phyloP scores from a whole-genome alignment of 768 basidiomycete species.

The Tubosaeta brunneosetosa region DNA sequence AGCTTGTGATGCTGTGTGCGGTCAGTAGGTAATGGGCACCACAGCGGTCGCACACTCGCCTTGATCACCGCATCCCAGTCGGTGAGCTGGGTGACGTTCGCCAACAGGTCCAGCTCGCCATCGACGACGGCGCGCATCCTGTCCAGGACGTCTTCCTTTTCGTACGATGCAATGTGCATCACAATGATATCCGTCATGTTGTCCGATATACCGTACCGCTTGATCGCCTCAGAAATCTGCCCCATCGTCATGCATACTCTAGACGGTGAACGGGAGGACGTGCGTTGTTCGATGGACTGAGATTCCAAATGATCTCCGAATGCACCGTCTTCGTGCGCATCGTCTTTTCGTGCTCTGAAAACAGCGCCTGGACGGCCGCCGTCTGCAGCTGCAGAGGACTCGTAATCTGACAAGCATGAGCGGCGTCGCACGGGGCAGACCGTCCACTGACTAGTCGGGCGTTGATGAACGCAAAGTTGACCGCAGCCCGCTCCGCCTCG shows the following conservation, averaged over 20 bases:
- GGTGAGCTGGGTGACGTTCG: slow-evolving; percentile 42
- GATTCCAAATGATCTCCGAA: slow-evolving; percentile 83
- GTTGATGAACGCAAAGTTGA: slow-evolving; percentile 91
- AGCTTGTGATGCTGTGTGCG: slow-evolving; percentile 65
- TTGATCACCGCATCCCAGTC: slow-evolving; percentile 76
- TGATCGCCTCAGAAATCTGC: slow-evolving; percentile 85
- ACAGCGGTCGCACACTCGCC: slow-evolving; percentile 39
- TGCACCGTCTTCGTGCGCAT: slow-evolving; percentile 85
- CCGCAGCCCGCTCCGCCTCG: slow-evolving; percentile 62
- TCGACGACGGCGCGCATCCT: slow-evolving; percentile 55
- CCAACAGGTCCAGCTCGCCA: slow-evolving; percentile 51
- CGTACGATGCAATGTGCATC: slow-evolving; percentile 54
- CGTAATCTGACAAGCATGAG: slow-evolving; percentile 57
- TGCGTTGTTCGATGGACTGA: slow-evolving; percentile 88
- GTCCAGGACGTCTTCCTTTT: slow-evolving; percentile 39
- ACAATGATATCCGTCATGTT: slow-evolving; percentile 62
- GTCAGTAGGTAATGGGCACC: background rate
- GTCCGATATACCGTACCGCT: slow-evolving; percentile 79
- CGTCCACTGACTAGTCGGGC: slow-evolving; percentile 63
- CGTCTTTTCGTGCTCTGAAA: slow-evolving; percentile 53
- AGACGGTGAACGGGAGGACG: slow-evolving; percentile 11
- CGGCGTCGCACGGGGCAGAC: slow-evolving; percentile 1
- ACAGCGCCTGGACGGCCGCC: slow-evolving; percentile 76
- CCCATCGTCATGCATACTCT: background rate
- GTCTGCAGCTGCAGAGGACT: slow-evolving; percentile 79